phyloP scores from a whole-genome alignment of 495 filamentous ascomycete species.

The Talaromyces stipitatus region DNA sequence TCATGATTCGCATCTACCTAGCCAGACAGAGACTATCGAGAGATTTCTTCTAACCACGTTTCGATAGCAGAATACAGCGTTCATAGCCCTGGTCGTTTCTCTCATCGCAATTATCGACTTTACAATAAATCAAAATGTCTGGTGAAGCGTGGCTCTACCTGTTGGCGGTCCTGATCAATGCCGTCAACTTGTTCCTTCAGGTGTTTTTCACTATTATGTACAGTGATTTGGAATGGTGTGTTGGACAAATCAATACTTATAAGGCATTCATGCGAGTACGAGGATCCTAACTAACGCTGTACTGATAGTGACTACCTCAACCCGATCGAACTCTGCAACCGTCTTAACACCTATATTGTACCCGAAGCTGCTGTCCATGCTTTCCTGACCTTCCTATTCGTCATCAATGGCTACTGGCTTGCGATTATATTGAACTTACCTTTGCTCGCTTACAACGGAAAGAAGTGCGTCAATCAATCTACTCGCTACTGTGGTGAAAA shows the following conservation, averaged over 20 bases:
- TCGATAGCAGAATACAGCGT: neutral
- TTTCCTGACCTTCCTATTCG: conserved; percentile 87
- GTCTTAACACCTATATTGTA: conserved; percentile 98
- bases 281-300: neutral
- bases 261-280: neutral
- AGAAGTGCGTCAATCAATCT: conserved; percentile 63
- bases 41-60: neutral
- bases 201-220: conserved; percentile 99
- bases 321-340: conserved; percentile 99
- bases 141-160: conserved; percentile 99
- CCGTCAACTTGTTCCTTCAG: conserved; percentile 99
- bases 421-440: conserved; percentile 88
- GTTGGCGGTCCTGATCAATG: conserved; percentile 97
- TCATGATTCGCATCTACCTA: neutral
- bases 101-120: neutral
- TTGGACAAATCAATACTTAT: conserved; percentile 3
- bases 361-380: conserved; percentile 97
- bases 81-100: neutral
- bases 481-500: neutral
- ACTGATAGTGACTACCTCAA: conserved; percentile 94
- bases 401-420: conserved; percentile 99
- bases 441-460: conserved; percentile 86
- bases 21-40: neutral
- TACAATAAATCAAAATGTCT: conserved; percentile 62
- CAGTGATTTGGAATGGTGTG: conserved; percentile 94